Conservation (phyloP, 495 filamentous ascomycete genomes). For the Glarea lozoyensis region DNA sequence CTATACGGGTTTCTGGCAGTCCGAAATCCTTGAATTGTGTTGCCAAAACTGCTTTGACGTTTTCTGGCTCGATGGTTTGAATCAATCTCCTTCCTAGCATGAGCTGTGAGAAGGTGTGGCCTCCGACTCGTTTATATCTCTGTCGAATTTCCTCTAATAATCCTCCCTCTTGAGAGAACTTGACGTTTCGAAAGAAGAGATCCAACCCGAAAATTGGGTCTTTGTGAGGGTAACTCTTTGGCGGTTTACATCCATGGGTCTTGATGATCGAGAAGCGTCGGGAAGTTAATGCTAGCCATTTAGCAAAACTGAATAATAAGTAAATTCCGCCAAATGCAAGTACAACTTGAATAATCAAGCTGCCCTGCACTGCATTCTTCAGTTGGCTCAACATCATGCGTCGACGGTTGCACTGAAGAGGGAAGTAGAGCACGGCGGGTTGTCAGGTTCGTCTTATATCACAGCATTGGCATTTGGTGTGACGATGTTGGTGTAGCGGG, state of each 20-base stretch:
- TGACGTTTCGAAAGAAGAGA: conserved; percentile 22
- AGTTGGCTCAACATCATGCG: too few relatives aligned
- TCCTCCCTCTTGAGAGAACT: conserved; percentile 18
- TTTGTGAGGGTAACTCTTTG: conserved; percentile 26
- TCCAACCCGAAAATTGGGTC: conserved; percentile 36
- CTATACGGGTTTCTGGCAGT: conserved; percentile 6
- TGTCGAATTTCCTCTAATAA: neutral
- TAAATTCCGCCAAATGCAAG: too few relatives aligned
- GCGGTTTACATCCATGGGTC: conserved; percentile 19
- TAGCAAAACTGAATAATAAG: too few relatives aligned
- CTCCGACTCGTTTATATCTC: conserved; percentile 1
- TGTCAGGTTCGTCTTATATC: too few relatives aligned
- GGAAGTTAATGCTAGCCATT: too few relatives aligned
- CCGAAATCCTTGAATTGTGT: conserved; percentile 51
- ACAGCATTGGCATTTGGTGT: too few relatives aligned
- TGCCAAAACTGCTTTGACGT: conserved; percentile 52
- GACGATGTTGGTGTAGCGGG: too few relatives aligned
- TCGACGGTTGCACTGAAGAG: too few relatives aligned
- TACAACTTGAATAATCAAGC: too few relatives aligned
- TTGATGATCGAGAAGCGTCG: neutral
- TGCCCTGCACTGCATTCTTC: too few relatives aligned
- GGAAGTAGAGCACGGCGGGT: too few relatives aligned
- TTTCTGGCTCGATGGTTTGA: conserved; percentile 27
- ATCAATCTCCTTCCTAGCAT: conserved; percentile 8
- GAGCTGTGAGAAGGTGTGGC: conserved; percentile 1